Conservation (phyloP, 495 filamentous ascomycete species). For the Pseudoneurospora amorphoporcata region DNA sequence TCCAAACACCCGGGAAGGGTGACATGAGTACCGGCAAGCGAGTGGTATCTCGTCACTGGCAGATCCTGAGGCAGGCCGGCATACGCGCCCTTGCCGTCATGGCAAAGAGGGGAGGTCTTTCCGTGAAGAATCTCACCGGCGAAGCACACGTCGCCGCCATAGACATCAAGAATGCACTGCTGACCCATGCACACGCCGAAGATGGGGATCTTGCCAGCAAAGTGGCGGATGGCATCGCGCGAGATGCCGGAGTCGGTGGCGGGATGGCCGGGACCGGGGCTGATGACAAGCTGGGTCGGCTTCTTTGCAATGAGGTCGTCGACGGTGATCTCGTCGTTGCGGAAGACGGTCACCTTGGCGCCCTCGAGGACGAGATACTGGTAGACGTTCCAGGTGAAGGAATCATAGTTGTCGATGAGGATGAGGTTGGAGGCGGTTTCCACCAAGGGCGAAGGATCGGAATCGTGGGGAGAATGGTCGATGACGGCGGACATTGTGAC, state of each 20-base stretch:
- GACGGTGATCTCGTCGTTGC: constrained; percentile 85
- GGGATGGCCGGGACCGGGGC: constrained; percentile 90
- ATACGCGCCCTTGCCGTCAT: constrained; percentile 86
- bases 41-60: constrained; percentile 91
- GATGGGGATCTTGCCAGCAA: constrained; percentile 93
- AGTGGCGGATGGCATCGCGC: constrained; percentile 79
- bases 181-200: constrained; percentile 98
- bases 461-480: constrained; percentile 80
- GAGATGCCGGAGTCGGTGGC: constrained; percentile 83
- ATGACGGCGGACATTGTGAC: constrained; percentile 49
- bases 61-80: constrained; percentile 63
- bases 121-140: constrained; percentile 96
- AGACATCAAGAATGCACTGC: constrained; percentile 91
- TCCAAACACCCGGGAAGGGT: constrained; percentile 82
- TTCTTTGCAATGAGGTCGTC: constrained; percentile 70
- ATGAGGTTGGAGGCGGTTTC: constrained; percentile 79
- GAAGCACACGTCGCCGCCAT: constrained; percentile 82
- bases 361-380: constrained; percentile 95
- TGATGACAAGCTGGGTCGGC: constrained; percentile 90
- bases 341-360: constrained; percentile 74
- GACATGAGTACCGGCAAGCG: constrained; percentile 82
- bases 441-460: constrained; percentile 55
- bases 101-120: constrained; percentile 82
- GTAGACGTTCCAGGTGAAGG: constrained; percentile 98
- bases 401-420: constrained; percentile 98